Base-by-base conservation (phyloP, 108 stramenopile genomes). In the Conticribra weissflogii region DNA sequence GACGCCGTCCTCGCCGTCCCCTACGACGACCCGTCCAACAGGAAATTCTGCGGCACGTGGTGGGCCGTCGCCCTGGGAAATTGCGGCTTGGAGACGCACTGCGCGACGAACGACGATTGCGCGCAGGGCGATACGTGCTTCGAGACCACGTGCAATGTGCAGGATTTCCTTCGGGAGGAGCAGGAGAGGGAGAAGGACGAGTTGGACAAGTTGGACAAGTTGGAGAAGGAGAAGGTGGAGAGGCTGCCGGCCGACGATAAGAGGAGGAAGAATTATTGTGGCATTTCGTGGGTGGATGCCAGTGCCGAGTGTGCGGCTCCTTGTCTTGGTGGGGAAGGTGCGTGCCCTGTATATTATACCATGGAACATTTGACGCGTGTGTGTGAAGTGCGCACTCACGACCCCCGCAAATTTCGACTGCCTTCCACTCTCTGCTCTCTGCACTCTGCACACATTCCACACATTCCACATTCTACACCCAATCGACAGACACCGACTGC, bases 401-500 rank as follows among this genome's bases (percentile, higher is more conserved):
- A n/a, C n/a, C n/a, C n/a, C n/a, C n/a, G n/a, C n/a, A n/a, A n/a
- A n/a, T n/a, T n/a, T n/a, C n/a, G n/a, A n/a, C n/a, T n/a, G n/a
- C n/a, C n/a, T n/a, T n/a, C n/a, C n/a, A n/a, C n/a, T n/a, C n/a
- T n/a, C n/a, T n/a, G n/a, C n/a, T n/a, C n/a, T n/a, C n/a, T n/a
- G n/a, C n/a, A n/a, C n/a, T n/a, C n/a, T n/a, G n/a, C n/a, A n/a
- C n/a, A n/a, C n/a, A n/a, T n/a, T n/a, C n/a, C n/a, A n/a, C n/a
- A n/a, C n/a, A n/a, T n/a, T n/a, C n/a, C n/a, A n/a, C n/a, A n/a
- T n/a, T n/a, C n/a, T n/a, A n/a, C n/a, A n/a, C n/a, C n/a, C n/a
- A n/a, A n/a, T n/a, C n/a, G n/a, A n/a, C n/a, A 41, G 36, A 65
- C 32, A 65, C 63, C 1, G 66, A 67, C 52, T 67, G 66, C 24